phyloP scores from a whole-genome alignment of 2,329 filamentous ascomycete genomes.

The Claviceps arundinis region DNA sequence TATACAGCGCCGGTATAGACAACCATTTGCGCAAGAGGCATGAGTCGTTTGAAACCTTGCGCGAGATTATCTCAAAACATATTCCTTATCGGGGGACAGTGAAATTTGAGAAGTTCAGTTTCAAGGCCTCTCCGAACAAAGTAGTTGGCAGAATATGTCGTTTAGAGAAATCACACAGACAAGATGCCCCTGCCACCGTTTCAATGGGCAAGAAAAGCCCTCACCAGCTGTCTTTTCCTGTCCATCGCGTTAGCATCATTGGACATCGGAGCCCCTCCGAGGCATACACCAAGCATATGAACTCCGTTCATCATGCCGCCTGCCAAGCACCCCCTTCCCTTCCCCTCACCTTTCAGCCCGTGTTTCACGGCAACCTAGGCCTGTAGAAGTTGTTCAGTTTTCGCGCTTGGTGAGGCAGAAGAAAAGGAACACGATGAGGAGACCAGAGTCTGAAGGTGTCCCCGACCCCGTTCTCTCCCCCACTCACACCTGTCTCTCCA shows the following conservation, averaged over 20 bases:
- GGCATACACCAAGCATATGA: neutral
- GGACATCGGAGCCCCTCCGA: neutral
- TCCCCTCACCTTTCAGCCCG: neutral
- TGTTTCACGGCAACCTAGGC: neutral
- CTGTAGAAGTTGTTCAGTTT: neutral
- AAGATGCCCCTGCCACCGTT: neutral
- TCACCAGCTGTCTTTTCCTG: neutral
- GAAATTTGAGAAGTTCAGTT: neutral
- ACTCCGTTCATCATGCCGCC: neutral
- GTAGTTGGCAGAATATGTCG: neutral
- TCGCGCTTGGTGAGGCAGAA: neutral
- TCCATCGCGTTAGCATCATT: neutral
- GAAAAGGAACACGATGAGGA: neutral
- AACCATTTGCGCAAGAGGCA: neutral
- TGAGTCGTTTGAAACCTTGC: neutral
- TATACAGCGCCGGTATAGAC: neutral
- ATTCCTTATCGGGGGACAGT: neutral
- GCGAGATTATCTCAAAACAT: neutral
- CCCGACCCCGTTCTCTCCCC: too few relatives aligned
- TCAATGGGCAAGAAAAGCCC: neutral
- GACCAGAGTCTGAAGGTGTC: too few relatives aligned
- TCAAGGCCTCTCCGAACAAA: neutral
- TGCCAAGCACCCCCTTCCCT: neutral
- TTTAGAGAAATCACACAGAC: neutral
- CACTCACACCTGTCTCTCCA: too few relatives aligned